Conservation (phyloP, 352 stramenopile species). For the Phytophthora vignae region DNA sequence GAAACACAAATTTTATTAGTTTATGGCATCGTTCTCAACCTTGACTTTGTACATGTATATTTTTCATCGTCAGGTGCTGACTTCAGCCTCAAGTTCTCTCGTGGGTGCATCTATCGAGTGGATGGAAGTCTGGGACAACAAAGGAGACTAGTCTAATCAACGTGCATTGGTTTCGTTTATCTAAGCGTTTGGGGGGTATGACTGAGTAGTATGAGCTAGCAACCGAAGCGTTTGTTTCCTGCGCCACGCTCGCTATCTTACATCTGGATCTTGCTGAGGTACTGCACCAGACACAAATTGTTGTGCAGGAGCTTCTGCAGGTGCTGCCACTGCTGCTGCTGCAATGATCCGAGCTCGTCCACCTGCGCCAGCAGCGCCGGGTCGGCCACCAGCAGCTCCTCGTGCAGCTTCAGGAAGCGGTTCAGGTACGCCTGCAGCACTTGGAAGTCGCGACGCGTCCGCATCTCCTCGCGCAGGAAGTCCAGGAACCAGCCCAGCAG, state of each 20-base stretch:
- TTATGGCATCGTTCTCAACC: not conserved
- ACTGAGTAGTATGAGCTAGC: constrained; percentile 12
- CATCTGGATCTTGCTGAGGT: constrained; percentile 91
- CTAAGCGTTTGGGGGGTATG: constrained; percentile 25
- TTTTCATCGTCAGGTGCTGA: not conserved
- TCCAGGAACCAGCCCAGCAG: constrained; percentile 69
- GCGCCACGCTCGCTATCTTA: constrained; percentile 41
- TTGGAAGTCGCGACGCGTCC: constrained; percentile 73
- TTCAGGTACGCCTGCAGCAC: constrained; percentile 88
- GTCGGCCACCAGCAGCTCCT: constrained; percentile 74
- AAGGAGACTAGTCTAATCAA: constrained; percentile 25
- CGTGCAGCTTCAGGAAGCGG: constrained; percentile 87
- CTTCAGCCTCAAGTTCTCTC: not conserved
- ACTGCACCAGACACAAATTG: constrained; percentile 88
- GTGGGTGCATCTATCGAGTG: not conserved
- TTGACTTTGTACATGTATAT: too few relatives aligned
- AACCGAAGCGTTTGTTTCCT: not conserved
- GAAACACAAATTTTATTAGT: too few relatives aligned
- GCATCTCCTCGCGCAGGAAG: constrained; percentile 75
- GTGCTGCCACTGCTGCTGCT: constrained; percentile 84
- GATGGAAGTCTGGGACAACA: not conserved
- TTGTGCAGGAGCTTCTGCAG: constrained; percentile 85
- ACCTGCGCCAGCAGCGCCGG: constrained; percentile 61
- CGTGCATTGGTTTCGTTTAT: constrained; percentile 36
- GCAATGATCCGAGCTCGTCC: constrained; percentile 58